A percentile compares a stretch with the other conserved stretches of the same genome.
phyloP scores from a whole-genome alignment of 2,329 filamentous ascomycete genomes.

The Ceratocystiopsis brevicomis region DNA sequence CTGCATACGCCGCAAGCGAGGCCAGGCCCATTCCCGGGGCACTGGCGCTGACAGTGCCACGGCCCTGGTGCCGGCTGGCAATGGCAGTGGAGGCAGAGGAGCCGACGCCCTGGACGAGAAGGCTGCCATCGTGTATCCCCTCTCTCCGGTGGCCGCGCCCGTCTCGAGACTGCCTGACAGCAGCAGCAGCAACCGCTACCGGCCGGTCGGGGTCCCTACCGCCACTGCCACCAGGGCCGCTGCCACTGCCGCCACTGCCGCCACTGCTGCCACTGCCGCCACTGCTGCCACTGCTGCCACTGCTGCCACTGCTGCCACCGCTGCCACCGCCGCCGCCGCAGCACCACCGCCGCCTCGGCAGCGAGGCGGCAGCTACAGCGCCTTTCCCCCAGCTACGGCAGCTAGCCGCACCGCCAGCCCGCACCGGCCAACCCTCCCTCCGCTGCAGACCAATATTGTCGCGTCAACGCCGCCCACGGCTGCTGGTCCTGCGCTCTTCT shows the following conservation, averaged over 20 bases:
- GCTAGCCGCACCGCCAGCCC: neutral
- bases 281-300: neutral
- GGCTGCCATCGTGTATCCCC: neutral
- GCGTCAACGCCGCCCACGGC: neutral
- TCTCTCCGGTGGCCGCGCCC: neutral
- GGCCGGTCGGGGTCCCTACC: constrained; percentile 3
- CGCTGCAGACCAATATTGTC: too few species aligned
- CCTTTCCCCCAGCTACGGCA: neutral
- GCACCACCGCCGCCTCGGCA: too few species aligned
- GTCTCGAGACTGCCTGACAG: neutral
- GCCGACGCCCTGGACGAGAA: too few species aligned
- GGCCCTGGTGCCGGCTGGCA: too few species aligned
- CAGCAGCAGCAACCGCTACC: neutral
- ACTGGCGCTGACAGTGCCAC: too few species aligned
- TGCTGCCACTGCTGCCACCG: neutral
- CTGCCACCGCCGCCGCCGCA: neutral
- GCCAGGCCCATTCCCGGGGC: too few species aligned
- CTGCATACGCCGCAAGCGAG: too few species aligned
- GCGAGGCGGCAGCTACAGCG: neutral
- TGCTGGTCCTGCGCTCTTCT: neutral
- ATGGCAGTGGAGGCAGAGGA: too few species aligned
- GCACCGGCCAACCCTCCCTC: too few species aligned
- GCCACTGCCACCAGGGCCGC: neutral
- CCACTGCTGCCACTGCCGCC: neutral
- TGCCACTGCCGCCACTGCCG: neutral